Evolutionary conservation across 83 land plant species (phyloP), one percentile per base, ranked within the genome.

Genomic region (Picea engelmannii): DNA sequence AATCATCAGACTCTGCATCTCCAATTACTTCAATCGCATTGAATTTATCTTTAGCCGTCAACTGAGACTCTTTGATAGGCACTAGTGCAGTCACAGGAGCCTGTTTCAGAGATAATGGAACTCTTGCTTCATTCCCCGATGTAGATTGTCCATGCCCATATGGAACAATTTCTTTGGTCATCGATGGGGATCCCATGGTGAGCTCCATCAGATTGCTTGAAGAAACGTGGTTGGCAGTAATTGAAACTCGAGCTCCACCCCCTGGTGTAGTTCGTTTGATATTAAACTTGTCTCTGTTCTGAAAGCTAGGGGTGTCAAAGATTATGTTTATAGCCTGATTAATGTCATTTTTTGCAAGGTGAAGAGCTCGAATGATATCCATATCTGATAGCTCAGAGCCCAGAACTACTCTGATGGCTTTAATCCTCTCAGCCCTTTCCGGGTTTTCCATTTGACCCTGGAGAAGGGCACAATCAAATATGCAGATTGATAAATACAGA

Each of bases 351-450:
- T 85, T 85, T 73, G 83, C 79, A 61, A 80, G 68, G 49, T 52
- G 80, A 18, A 87, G 89, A 38, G 89, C 89, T 61, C 86, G 81
- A 52, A 84, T 23, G n/a, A 87, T 77, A 58, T 87, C 89, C 60
- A 61, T 27, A 3, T 87, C 89, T 62, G 81, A 42, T 11, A 52
- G 44, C 20, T 63, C 81, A 4, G 79, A 47, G 44, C 89, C 86
- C 44, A 87, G 12, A 38, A 84, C 77, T 25, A 70, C 73, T 44
- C 89, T 82, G 78, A 87, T 62, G 13, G 27, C 44, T 55, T 44
- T n/a, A 47, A 87, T 78, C 35, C 42, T 62, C 42, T 81, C 86
- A 85, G 85, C 44, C 81, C 82, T 35, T 52, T 52, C 78, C 61
- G 55, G 13, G 61, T 31, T 75, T 52, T 27, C 61, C 78, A 75